Evolutionary conservation across 768 basidiomycete genomes (phyloP).

Genomic region (Mycena chlorophos): DNA sequence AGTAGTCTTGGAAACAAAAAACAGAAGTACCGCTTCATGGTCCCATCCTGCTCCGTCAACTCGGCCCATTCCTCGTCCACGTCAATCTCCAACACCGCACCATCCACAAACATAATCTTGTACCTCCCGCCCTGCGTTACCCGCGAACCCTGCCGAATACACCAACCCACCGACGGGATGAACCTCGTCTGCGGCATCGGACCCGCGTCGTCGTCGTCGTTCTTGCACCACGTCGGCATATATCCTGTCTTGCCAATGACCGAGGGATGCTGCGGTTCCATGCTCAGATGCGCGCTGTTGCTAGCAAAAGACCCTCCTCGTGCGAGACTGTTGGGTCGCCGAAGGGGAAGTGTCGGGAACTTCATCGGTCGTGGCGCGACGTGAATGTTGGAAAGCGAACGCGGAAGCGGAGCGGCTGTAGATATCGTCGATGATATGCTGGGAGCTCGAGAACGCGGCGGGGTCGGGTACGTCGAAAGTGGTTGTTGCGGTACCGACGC

Average conservation of each 20-base stretch:
- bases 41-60: constrained; percentile 30
- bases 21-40: constrained; percentile 29
- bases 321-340: neutral
- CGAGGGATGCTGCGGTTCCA: constrained; percentile 15
- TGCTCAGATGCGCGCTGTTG: constrained; percentile 15
- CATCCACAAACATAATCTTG: constrained; percentile 46
- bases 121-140: constrained; percentile 44
- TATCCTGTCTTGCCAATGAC: constrained; percentile 11
- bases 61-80: constrained; percentile 45
- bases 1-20: neutral
- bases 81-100: constrained; percentile 40
- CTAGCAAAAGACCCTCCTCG: neutral
- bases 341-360: neutral
- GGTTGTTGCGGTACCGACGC: neutral
- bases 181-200: constrained; percentile 36
- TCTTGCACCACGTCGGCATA: constrained; percentile 22
- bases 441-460: neutral
- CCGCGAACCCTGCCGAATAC: constrained; percentile 39
- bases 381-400: neutral
- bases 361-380: neutral
- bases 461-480: neutral
- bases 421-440: neutral
- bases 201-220: constrained; percentile 18
- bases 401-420: neutral
- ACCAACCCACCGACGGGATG: constrained; percentile 44